These are phyloP conservation scores for Tetrapyrgos nigripes DNA, from an alignment of 1,284 basidiomycete species.

Conservation along the genomic window DNA sequence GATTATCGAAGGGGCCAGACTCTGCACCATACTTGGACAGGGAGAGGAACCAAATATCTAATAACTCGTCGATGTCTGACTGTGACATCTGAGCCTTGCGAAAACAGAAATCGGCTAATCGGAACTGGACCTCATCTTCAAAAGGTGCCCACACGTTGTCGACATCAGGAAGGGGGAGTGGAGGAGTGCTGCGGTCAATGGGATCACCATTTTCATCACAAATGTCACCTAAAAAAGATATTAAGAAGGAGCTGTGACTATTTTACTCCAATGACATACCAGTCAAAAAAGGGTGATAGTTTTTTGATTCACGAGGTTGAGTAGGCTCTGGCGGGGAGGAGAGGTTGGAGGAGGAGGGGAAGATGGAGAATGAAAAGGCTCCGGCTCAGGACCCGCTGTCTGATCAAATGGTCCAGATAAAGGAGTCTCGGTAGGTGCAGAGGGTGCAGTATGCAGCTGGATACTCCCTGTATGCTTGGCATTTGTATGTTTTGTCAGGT, in stretches of 20 bases:
- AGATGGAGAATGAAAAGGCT: background rate
- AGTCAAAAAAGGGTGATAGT: conserved; percentile 4
- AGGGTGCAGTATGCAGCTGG: too few relatives aligned
- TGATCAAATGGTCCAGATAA: too few relatives aligned
- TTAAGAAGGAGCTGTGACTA: background rate
- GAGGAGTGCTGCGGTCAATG: conserved; percentile 1
- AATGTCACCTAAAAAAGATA: conserved; percentile 8
- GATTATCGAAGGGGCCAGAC: conserved; percentile 26
- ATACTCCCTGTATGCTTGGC: background rate
- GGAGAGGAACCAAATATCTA: conserved; percentile 19
- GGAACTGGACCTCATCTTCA: conserved; percentile 14
- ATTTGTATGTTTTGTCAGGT: conserved; percentile 6
- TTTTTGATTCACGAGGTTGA: background rate
- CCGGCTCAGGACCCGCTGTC: background rate
- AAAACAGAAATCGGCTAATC: conserved; percentile 21
- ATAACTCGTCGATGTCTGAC: conserved; percentile 17
- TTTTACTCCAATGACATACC: background rate
- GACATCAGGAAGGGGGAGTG: background rate
- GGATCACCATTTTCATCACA: conserved; percentile 3
- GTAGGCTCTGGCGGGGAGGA: background rate
- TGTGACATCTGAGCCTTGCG: conserved; percentile 21
- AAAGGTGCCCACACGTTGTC: conserved; percentile 17
- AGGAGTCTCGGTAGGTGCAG: too few relatives aligned
- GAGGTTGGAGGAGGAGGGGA: background rate
- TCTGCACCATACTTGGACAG: conserved; percentile 1